Evolutionary conservation across 257 asterid genomes (phyloP).

Genomic region (Solanum chmielewskii): DNA sequence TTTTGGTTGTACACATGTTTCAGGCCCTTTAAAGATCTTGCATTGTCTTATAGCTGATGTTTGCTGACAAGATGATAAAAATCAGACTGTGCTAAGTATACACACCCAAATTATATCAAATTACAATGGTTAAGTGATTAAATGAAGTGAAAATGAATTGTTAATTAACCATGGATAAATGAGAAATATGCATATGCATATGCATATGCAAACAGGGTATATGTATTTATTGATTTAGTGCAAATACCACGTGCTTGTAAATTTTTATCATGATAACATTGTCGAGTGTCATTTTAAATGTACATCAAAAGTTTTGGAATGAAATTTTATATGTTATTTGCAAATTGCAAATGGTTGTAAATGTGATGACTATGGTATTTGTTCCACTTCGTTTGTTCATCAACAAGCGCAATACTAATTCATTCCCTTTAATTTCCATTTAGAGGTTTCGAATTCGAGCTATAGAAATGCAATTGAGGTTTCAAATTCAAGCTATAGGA

Average conservation of each 20-base stretch:
- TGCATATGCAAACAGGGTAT: neutral
- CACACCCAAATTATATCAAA: neutral
- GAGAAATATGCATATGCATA: neutral
- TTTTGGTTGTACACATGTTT: neutral
- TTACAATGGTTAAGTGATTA: neutral
- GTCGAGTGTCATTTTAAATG: neutral
- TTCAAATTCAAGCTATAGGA: neutral
- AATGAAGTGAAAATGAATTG: neutral
- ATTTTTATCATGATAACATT: neutral
- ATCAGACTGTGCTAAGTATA: neutral
- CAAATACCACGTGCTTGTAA: neutral
- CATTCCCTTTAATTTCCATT: neutral
- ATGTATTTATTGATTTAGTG: neutral
- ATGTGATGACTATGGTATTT: neutral
- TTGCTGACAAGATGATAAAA: neutral
- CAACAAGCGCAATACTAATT: neutral
- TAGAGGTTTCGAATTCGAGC: neutral
- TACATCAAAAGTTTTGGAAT: neutral
- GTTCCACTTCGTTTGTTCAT: neutral
- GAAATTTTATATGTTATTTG: neutral
- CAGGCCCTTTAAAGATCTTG: neutral
- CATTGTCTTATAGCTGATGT: neutral
- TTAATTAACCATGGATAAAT: neutral
- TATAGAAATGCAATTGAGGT: neutral
- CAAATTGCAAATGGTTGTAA: neutral